A percentile compares a stretch with the other conserved stretches of the same genome.
Evolutionary conservation across 768 basidiomycete genomes (phyloP).

Genomic region (Cubamyces sp.): DNA sequence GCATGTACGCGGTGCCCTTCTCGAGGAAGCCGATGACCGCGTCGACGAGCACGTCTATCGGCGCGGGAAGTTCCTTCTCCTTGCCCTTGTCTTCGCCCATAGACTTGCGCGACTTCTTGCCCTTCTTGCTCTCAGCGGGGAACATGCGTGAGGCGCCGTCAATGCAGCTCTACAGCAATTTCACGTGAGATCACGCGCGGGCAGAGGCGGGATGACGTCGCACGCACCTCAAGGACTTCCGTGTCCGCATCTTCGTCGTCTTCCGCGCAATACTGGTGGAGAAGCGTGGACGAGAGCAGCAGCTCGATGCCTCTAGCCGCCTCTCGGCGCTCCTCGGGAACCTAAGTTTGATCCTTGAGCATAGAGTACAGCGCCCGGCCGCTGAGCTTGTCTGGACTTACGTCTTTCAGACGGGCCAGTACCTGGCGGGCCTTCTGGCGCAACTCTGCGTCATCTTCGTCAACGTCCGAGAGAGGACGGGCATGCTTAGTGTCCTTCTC

Average conservation of each 20-base stretch:
- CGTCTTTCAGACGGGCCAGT: conserved; percentile 49
- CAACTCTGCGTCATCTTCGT: conserved; percentile 56
- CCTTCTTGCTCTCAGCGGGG: conserved; percentile 34
- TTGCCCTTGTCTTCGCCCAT: conserved; percentile 35
- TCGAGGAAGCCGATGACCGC: conserved; percentile 90
- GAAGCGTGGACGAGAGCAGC: conserved; percentile 66
- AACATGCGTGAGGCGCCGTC: conserved; percentile 64
- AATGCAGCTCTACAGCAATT: conserved; percentile 55
- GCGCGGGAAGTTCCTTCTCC: conserved; percentile 49
- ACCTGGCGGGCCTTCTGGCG: conserved; percentile 49
- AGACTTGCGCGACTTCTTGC: conserved; percentile 48
- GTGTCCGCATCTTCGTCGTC: conserved; percentile 54
- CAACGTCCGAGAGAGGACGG: conserved; percentile 50
- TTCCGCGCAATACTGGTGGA: conserved; percentile 73
- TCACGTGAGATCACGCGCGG: not conserved
- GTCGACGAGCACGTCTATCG: conserved; percentile 87
- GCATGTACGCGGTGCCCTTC: conserved; percentile 77
- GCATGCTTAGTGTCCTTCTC: conserved; percentile 76
- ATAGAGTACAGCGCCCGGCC: not conserved
- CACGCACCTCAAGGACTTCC: conserved; percentile 63
- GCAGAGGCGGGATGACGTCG: conserved; percentile 4
- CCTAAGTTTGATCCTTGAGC: conserved; percentile 31
- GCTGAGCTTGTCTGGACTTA: conserved; percentile 29
- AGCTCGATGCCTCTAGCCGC: conserved; percentile 71
- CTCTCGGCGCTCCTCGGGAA: conserved; percentile 49